Evolutionary conservation across 129 eudicot species (phyloP).

Genomic region (Deinandra increscens): DNA sequence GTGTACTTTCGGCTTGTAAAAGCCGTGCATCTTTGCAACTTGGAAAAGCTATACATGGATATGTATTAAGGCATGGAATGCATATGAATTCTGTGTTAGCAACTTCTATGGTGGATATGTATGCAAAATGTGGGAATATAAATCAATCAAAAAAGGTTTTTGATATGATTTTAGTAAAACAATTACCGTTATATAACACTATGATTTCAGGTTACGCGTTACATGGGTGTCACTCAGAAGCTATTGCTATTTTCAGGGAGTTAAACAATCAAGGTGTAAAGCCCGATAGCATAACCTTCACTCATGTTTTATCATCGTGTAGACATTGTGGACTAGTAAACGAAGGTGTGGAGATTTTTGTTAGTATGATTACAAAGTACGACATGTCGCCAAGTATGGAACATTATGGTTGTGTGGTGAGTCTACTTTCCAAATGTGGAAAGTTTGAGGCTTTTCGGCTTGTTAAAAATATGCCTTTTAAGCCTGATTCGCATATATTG

Average conservation of each 20-base stretch:
- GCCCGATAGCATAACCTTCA: conserved; percentile 59
- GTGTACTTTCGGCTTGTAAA: conserved; percentile 56
- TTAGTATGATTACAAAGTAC: conserved; percentile 35
- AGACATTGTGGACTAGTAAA: conserved; percentile 51
- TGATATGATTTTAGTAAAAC: conserved; percentile 31
- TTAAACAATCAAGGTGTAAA: conserved; percentile 38
- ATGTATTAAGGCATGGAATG: conserved; percentile 40
- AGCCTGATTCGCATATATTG: conserved; percentile 49
- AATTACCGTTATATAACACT: conserved; percentile 55
- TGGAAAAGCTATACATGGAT: conserved; percentile 62
- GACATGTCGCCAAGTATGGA: conserved; percentile 39
- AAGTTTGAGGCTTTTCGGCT: conserved; percentile 44
- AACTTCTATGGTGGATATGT: conserved; percentile 78
- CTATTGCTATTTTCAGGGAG: conserved; percentile 39
- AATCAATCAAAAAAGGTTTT: conserved; percentile 50
- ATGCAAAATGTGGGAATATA: conserved; percentile 76
- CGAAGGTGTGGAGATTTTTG: conserved; percentile 48
- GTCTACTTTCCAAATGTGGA: conserved; percentile 59
- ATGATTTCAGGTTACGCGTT: conserved; percentile 68
- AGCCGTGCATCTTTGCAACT: conserved; percentile 41
- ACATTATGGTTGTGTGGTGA: conserved; percentile 58
- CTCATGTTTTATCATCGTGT: conserved; percentile 52
- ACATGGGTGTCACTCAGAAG: conserved; percentile 57
- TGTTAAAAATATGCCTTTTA: conserved; percentile 36
- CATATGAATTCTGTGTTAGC: conserved; percentile 44